Conservation (phyloP, 2,329 filamentous ascomycete species). For the Neocucurbitaria cava region DNA sequence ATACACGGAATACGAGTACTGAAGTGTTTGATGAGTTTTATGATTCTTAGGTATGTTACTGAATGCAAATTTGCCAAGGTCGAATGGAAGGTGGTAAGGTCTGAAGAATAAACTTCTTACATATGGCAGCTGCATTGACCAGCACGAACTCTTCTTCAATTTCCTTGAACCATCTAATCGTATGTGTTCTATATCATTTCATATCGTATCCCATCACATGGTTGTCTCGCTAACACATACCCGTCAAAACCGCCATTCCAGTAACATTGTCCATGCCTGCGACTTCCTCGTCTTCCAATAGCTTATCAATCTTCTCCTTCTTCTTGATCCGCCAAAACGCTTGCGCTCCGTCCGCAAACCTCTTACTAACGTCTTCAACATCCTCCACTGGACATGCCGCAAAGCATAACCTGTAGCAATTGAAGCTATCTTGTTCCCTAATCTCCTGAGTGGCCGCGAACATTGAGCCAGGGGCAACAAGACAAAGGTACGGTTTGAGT, state of each 20-base stretch:
- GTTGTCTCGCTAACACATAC: constrained; percentile 31
- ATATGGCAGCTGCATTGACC: no score
- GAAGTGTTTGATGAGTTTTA: no score
- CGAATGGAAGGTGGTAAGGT: no score
- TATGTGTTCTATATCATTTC: background rate
- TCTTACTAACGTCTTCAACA: constrained; percentile 66
- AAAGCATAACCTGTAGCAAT: constrained; percentile 81
- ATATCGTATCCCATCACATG: background rate
- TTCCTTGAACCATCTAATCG: background rate
- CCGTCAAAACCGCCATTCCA: constrained; percentile 39
- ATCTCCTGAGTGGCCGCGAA: constrained; percentile 74
- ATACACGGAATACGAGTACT: background rate
- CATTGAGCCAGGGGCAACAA: constrained; percentile 74
- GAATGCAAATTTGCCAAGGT: no score
- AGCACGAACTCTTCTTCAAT: no score
- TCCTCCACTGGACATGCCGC: constrained; percentile 79
- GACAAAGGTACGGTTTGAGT: constrained; percentile 70
- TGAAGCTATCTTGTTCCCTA: constrained; percentile 66
- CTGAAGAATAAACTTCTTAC: no score
- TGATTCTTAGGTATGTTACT: no score
- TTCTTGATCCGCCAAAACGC: constrained; percentile 80
- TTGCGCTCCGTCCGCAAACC: constrained; percentile 72
- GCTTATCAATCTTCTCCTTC: constrained; percentile 68
- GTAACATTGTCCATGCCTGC: constrained; percentile 21
- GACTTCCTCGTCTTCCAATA: constrained; percentile 54